Evolutionary conservation across 768 basidiomycete species (phyloP), one percentile per base, ranked within the genome.

Genomic region (Macrolepiota dolichaula): DNA sequence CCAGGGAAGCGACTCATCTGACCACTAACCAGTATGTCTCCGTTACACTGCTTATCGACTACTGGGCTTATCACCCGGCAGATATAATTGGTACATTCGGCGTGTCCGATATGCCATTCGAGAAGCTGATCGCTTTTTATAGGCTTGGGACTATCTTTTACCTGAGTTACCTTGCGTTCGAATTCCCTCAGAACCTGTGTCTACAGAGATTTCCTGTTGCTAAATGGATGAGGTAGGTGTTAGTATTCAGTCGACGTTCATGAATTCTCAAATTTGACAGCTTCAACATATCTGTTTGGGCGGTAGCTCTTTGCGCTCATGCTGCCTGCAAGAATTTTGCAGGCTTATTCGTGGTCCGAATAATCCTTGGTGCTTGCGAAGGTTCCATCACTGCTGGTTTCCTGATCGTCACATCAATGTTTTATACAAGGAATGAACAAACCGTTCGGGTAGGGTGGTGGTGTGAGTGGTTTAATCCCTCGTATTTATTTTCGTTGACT

Each of bases 81-180:
- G 87, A 70, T 89, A 87, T 65, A 88, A 88, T 71, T 88, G 87
- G 86, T 85, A 71, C 50, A 63, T 38, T 36, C 51, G 29, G 5
- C 15, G 4, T 13, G 12, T 40, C 29, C 2, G 24, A n/a, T 38
- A 13, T 10, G 47, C 13, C 11, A 7, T 27, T 11, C 12, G 25
- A 12, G 47, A 24, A 49, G 25, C 25, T 13, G 13, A 49, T 49
- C 3, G 22, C 24, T 19, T 17, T 27, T 52, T 47, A 55, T 35
- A 88, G 88, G 89, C 82, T 91, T 7, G 88, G 89, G 13, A 89
- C 88, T 4, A 81, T 90, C 38, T 89, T 89, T 69, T 91, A 90
- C 65, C 69, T 91, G 53, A 83, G 85, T 66, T 90, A 89, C 66
- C 79, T 91, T 11, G 65, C 77, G 9, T 90, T 91, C 64, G 87